Percentiles rank a stretch among this genome's conserved stretches.
Evolutionary conservation across 2,329 filamentous ascomycete genomes (phyloP).

Genomic region (Aspergillus persii): DNA sequence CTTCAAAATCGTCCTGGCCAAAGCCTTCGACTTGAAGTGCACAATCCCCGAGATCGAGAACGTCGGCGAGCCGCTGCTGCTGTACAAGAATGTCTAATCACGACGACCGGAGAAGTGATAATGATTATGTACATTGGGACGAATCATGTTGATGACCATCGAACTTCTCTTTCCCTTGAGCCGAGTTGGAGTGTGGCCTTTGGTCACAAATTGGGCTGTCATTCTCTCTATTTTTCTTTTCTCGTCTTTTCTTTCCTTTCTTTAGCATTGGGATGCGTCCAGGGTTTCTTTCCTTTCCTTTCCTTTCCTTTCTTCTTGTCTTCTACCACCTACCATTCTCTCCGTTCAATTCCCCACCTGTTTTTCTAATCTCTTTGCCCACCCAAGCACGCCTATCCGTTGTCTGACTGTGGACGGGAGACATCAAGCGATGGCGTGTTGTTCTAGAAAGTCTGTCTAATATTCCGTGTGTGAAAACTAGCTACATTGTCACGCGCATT

Average conservation of each 20-base stretch:
- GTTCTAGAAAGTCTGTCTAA: background rate
- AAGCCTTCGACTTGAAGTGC: slow-evolving; percentile 97
- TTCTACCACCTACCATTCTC: background rate
- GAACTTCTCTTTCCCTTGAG: slow-evolving; percentile 11
- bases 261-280: slow-evolving; percentile 11
- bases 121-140: slow-evolving; percentile 37
- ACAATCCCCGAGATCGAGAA: slow-evolving; percentile 99
- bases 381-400: background rate
- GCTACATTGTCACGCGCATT: background rate
- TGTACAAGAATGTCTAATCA: slow-evolving; percentile 66
- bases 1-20: slow-evolving; percentile 98
- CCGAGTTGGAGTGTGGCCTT: background rate
- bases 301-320: background rate
- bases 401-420: background rate
- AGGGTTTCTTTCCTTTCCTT: slow-evolving; percentile 2
- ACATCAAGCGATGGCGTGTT: background rate
- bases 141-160: slow-evolving; percentile 35
- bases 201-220: background rate
- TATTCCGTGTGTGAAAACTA: background rate
- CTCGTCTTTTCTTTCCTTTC: slow-evolving; percentile 1
- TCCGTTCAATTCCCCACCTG: slow-evolving; percentile 4
- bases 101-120: slow-evolving; percentile 13
- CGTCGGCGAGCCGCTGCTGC: slow-evolving; percentile 87
- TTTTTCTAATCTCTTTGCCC: background rate
- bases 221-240: slow-evolving; percentile 3